Base-by-base conservation (phyloP, 2,329 filamentous ascomycete species). In the Fusarium sp. region DNA sequence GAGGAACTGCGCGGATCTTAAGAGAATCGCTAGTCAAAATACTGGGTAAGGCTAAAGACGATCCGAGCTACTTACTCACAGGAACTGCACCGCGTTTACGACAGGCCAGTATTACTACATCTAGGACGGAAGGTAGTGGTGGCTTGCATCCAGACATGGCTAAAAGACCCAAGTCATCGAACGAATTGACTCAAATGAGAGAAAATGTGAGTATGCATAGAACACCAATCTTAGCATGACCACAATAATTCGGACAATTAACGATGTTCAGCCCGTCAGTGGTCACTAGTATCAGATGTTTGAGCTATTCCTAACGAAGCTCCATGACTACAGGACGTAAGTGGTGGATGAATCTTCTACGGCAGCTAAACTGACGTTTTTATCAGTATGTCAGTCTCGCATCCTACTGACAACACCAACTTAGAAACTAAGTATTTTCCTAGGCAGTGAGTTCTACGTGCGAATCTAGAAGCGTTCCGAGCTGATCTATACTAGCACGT, bases 141-240 rank as follows among this genome's bases (percentile, higher is more conserved):
- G 33, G 40, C 7, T n/a, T 58, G 13, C 56, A 54, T 13, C 56
- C 56, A 7, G 24, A 58, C 7, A 40, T 46, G 24, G 56, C 28
- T 7, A 34, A 15, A 26, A 33, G 18, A 15, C 31, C 39, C 9
- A 53, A 45, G 24, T 31, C 40, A 20, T 6, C 24, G 22, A 15
- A n/a, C 14, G 11, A 9, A 15, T 22, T 43, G 20, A 40, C 40
- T 7, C 56, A 58, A 26, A 58, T 58, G 56, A 58, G 31, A 54
- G 56, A 40, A 36, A 51, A 58, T 22, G 46, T 45, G 11, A 53
- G 55, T 33, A 8, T 15, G n/a, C n/a, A n/a, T n/a, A n/a, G n/a
- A n/a, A n/a, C n/a, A n/a, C n/a, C n/a, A n/a, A n/a, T n/a, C n/a
- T n/a, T n/a, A n/a, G n/a, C n/a, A n/a, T n/a, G n/a, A n/a, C n/a